These are phyloP conservation scores for Pseudonectria foliicola DNA, from an alignment of 2,329 filamentous ascomycete genomes.

Conservation along the genomic window DNA sequence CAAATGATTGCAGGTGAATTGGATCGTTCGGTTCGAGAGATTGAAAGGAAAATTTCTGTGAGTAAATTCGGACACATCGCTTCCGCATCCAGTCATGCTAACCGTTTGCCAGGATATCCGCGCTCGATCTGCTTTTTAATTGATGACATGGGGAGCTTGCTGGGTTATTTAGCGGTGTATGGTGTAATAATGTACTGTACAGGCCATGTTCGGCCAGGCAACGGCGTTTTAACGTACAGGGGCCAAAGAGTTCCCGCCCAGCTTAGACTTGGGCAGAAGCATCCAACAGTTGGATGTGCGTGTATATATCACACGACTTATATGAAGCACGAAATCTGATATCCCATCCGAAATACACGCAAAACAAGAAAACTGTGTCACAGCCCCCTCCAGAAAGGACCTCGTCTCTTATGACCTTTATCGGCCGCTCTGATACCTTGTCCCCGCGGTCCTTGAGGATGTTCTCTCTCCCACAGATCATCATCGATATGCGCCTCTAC, in stretches of 20 bases:
- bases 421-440: conserved; percentile 16
- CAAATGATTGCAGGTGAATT: conserved; percentile 90
- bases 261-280: conserved; percentile 15
- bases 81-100: conserved; percentile 9
- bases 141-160: conserved; percentile 2
- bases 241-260: conserved; percentile 11
- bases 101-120: conserved; percentile 43
- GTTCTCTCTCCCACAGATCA: conserved; percentile 65
- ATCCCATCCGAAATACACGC: conserved; percentile 9
- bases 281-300: conserved; percentile 18
- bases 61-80: conserved; percentile 15
- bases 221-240: conserved; percentile 26
- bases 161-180: conserved; percentile 18
- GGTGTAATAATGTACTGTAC: conserved; percentile 19
- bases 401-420: conserved; percentile 24
- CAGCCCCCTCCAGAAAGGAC: conserved; percentile 27
- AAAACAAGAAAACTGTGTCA: conserved; percentile 10
- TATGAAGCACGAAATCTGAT: conserved; percentile 25
- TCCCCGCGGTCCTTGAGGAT: conserved; percentile 37
- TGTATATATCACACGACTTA: conserved; percentile 14
- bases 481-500: conserved; percentile 61
- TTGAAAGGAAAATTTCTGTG: conserved; percentile 88
- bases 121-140: conserved; percentile 52
- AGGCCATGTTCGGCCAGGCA: conserved; percentile 18
- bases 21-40: conserved; percentile 83